phyloP scores from a whole-genome alignment of 179 eudicot species.

The Camellia oleifera region DNA sequence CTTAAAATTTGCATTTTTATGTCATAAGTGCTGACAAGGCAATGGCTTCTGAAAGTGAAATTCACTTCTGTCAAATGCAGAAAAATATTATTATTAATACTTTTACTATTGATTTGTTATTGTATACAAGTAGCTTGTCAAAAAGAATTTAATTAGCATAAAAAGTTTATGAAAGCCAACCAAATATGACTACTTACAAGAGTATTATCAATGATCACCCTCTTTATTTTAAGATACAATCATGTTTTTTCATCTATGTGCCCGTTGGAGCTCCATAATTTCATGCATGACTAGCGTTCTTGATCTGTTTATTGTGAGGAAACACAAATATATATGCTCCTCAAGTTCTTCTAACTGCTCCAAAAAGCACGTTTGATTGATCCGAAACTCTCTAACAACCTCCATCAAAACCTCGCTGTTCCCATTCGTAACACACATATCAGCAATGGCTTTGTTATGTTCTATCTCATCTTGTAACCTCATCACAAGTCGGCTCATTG shows the following conservation, averaged over 20 bases:
- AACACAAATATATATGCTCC: conserved; percentile 68
- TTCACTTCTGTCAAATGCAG: not conserved
- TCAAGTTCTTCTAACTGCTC: conserved; percentile 83
- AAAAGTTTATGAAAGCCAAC: not conserved
- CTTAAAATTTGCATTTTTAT: not conserved
- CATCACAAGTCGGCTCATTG: conserved; percentile 62
- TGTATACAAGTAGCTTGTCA: not conserved
- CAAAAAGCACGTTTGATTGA: conserved; percentile 41
- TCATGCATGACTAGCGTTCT: conserved; percentile 54
- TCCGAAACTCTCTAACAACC: conserved; percentile 50
- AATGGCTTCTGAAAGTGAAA: not conserved
- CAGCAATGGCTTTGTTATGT: conserved; percentile 45
- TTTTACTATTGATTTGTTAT: not conserved
- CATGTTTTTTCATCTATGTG: not conserved
- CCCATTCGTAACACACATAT: conserved; percentile 54
- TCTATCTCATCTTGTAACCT: conserved; percentile 69
- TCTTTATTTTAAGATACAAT: not conserved
- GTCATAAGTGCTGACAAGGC: not conserved
- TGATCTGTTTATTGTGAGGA: conserved; percentile 67
- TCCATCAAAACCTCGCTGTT: conserved; percentile 54
- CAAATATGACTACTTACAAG: not conserved
- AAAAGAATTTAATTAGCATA: not conserved
- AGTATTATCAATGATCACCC: not conserved
- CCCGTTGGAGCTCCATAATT: conserved; percentile 16
- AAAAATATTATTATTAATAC: no score